These are phyloP conservation scores for Aspergillus sergii DNA, from an alignment of 2,329 filamentous ascomycete species.

Conservation along the genomic window DNA sequence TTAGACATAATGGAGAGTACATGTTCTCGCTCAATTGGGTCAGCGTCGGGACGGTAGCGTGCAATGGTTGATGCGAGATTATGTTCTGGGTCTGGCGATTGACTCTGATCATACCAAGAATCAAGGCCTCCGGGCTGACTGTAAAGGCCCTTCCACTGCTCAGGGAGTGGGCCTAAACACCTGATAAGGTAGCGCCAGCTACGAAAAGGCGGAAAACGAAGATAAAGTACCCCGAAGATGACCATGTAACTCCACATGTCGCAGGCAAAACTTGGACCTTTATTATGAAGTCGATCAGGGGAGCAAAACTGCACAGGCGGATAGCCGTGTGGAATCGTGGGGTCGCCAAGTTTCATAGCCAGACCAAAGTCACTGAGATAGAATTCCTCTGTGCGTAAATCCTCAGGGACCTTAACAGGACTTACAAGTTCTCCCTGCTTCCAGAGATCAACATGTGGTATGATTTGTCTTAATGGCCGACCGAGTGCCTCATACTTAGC, in stretches of 20 bases:
- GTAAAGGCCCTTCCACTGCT: slow-evolving; percentile 28
- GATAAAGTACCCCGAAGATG: slow-evolving; percentile 30
- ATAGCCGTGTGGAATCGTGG: slow-evolving; percentile 1
- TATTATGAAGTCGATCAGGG: background rate
- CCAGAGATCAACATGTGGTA: slow-evolving; percentile 28
- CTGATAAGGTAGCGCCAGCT: slow-evolving; percentile 16
- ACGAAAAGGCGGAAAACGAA: slow-evolving; percentile 25
- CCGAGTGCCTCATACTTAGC: slow-evolving; percentile 31
- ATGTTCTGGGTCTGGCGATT: slow-evolving; percentile 9
- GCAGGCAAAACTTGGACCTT: background rate
- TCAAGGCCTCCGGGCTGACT: slow-evolving; percentile 17
- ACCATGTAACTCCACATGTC: slow-evolving; percentile 36
- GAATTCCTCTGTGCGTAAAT: slow-evolving; percentile 27
- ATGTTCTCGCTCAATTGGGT: slow-evolving; percentile 24
- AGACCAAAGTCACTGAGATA: slow-evolving; percentile 35
- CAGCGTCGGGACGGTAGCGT: slow-evolving; percentile 20
- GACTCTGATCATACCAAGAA: slow-evolving; percentile 32
- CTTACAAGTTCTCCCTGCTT: slow-evolving; percentile 30
- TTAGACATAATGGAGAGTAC: slow-evolving; percentile 25
- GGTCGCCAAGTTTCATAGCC: slow-evolving; percentile 26
- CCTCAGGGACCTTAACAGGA: slow-evolving; percentile 22
- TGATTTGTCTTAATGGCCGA: slow-evolving; percentile 27
- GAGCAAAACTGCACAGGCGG: background rate
- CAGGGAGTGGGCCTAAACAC: slow-evolving; percentile 28
- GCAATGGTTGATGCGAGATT: slow-evolving; percentile 19